These are phyloP conservation scores for Blastomyces emzantsi DNA, from an alignment of 2,329 filamentous ascomycete genomes.

Conservation along the genomic window DNA sequence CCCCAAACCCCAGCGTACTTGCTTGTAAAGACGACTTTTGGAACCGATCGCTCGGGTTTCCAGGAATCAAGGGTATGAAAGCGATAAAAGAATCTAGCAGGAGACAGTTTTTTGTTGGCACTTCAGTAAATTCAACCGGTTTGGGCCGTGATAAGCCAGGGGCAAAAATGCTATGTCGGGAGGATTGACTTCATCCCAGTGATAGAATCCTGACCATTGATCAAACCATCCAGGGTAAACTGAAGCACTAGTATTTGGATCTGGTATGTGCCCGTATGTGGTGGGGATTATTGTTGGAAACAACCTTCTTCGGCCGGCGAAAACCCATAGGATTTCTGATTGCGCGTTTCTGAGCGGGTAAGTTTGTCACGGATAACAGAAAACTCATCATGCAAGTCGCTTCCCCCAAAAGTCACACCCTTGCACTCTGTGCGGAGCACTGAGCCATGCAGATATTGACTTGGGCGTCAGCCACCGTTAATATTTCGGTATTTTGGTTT, in stretches of 20 bases:
- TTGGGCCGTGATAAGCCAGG: background rate
- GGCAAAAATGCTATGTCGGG: background rate
- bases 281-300: background rate
- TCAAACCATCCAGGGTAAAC: background rate
- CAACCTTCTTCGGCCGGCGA: too few species aligned
- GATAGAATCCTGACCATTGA: background rate
- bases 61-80: background rate
- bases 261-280: background rate
- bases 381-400: background rate
- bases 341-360: background rate
- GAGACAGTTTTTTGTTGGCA: background rate
- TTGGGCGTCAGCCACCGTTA: background rate
- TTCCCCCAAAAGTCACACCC: background rate
- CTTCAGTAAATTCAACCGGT: background rate
- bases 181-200: background rate
- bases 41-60: background rate
- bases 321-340: background rate
- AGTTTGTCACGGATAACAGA: background rate
- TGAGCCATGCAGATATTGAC: conserved; percentile 1
- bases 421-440: background rate
- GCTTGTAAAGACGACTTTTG: background rate
- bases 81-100: background rate
- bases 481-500: background rate
- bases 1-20: background rate
- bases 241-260: background rate